Conservation (phyloP, 2,329 filamentous ascomycete genomes). For the Scortechinia acanthostroma region DNA sequence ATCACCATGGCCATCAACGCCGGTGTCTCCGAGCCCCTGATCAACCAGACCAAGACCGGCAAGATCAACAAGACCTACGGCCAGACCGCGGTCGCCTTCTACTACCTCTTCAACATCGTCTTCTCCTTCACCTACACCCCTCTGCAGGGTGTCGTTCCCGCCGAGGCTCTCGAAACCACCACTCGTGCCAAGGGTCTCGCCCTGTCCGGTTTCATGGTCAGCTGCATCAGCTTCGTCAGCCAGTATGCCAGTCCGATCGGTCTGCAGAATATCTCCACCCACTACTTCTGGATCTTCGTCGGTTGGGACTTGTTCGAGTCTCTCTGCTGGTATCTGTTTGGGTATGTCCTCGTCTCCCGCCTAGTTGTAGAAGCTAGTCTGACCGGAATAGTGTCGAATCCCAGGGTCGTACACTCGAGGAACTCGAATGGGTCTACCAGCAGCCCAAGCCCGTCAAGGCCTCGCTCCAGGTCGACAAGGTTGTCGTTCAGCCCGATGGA, state of each 20-base stretch:
- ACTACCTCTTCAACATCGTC: conserved; percentile 19
- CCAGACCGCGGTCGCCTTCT: too few relatives aligned
- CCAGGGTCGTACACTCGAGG: conserved; percentile 38
- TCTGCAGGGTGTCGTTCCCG: conserved; percentile 12
- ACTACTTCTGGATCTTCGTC: conserved; percentile 11
- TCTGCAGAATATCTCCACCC: conserved; percentile 11
- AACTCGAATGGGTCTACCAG: conserved; percentile 39
- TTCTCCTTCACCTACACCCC: too few relatives aligned
- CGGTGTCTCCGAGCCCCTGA: conserved; percentile 28
- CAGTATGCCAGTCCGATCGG: conserved; percentile 21
- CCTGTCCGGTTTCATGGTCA: conserved; percentile 10
- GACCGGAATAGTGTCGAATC: conserved; percentile 30
- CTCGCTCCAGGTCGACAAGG: conserved; percentile 34
- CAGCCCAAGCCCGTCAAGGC: conserved; percentile 40
- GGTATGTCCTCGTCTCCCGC: background rate
- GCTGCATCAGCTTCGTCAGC: too few relatives aligned
- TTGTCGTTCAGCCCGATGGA: conserved; percentile 34
- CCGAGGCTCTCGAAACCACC: conserved; percentile 12
- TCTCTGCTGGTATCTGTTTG: background rate
- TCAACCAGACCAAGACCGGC: conserved; percentile 12
- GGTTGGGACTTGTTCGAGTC: conserved; percentile 10
- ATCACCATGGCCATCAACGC: conserved; percentile 33
- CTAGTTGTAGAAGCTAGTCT: too few relatives aligned
- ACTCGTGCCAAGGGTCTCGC: conserved; percentile 14
- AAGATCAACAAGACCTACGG: conserved; percentile 24